Percentiles rank a stretch among this genome's conserved stretches.
Evolutionary conservation across 208 protist genomes (phyloP).

Genomic region (Leishmania amazonensis): DNA sequence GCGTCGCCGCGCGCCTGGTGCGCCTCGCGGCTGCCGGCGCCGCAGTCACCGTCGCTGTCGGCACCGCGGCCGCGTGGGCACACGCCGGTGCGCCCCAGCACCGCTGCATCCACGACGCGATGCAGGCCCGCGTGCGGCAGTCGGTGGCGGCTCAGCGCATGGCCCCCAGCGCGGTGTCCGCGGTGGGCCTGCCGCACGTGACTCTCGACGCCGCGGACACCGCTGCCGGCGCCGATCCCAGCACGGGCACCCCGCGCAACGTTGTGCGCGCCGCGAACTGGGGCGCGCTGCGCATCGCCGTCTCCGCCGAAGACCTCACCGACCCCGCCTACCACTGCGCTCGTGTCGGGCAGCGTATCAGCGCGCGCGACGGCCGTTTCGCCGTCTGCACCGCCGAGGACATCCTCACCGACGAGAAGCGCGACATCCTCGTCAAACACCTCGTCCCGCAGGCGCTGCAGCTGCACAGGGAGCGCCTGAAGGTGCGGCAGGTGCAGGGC

Average conservation of each 20-base stretch:
- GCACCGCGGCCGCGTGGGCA: not conserved
- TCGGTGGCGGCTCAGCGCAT: not conserved
- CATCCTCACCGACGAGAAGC: conserved; percentile 47
- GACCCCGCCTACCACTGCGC: conserved; percentile 46
- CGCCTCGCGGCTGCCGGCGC: conserved; percentile 11
- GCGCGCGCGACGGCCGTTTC: conserved; percentile 20
- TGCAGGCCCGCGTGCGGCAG: conserved; percentile 28
- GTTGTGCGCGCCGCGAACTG: conserved; percentile 6
- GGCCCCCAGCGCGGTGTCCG: conserved; percentile 5
- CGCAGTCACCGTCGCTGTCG: not conserved
- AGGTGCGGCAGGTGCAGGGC: conserved; percentile 31
- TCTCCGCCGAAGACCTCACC: conserved; percentile 36
- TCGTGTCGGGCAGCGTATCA: conserved; percentile 11
- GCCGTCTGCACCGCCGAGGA: conserved; percentile 28
- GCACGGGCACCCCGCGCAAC: conserved; percentile 18
- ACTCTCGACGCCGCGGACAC: not conserved
- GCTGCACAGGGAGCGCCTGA: conserved; percentile 49
- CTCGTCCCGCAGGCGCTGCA: conserved; percentile 51
- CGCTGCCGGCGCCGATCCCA: conserved; percentile 2
- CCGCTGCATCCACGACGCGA: conserved; percentile 20
- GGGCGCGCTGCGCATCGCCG: conserved; percentile 44
- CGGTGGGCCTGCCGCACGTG: conserved; percentile 12
- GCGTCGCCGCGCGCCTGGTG: conserved; percentile 13
- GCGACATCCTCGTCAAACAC: conserved; percentile 22
- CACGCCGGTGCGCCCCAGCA: conserved; percentile 18